phyloP scores from a whole-genome alignment of 163 green algal species.

The Scenedesmus sp. region DNA sequence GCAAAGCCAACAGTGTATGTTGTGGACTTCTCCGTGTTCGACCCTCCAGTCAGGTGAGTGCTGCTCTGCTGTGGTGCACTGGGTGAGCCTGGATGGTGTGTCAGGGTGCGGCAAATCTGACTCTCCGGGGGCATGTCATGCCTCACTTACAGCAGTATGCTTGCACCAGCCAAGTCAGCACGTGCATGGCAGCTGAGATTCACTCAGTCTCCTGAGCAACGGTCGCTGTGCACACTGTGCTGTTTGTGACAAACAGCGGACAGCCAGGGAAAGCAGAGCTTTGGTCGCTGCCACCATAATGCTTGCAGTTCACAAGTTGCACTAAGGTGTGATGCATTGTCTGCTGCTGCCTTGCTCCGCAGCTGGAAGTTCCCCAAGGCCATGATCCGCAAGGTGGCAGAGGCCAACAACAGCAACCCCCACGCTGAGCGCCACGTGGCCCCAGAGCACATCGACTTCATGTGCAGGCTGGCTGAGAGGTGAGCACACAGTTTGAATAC shows the following conservation, averaged over 20 bases:
- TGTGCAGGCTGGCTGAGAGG: slow-evolving; percentile 60
- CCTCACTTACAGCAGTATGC: no score
- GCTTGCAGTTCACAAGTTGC: no score
- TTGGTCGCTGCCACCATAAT: not conserved
- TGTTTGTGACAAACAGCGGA: no score
- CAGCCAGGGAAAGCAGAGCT: no score
- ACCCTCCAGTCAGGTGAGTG: not conserved
- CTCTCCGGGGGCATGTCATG: no score
- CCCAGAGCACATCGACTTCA: slow-evolving; percentile 1
- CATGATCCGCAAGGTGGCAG: not conserved
- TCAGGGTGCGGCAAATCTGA: not conserved
- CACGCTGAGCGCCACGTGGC: not conserved
- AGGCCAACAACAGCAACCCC: slow-evolving; percentile 13
- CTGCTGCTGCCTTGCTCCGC: not conserved
- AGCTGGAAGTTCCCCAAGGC: not conserved
- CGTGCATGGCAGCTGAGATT: no score
- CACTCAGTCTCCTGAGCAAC: no score
- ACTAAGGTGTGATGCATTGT: not conserved
- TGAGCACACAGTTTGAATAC: slow-evolving; percentile 64
- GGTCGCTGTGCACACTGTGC: no score
- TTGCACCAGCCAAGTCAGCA: no score
- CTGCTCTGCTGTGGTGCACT: not conserved
- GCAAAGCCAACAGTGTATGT: not conserved
- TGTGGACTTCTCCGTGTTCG: not conserved
- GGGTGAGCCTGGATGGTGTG: no score